A percentile compares a stretch with the other conserved stretches of the same genome.
Evolutionary conservation across 2,329 filamentous ascomycete species (phyloP).

Genomic region (Penicillium sclerotiorum): DNA sequence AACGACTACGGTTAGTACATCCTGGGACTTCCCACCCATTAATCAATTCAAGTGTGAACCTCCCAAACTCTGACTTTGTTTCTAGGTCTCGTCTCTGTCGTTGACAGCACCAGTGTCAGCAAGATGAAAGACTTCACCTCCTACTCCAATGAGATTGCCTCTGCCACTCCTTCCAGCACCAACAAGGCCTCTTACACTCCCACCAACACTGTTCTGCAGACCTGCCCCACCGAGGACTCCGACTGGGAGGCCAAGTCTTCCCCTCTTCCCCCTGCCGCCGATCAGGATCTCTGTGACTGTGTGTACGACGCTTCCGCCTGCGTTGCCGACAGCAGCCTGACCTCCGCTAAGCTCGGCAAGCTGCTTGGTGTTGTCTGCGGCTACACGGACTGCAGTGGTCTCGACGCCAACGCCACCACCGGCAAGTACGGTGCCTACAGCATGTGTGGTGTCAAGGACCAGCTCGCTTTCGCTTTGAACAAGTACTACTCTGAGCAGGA

Average conservation of each 20-base stretch:
- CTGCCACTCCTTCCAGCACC: constrained; percentile 66
- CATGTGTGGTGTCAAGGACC: constrained; percentile 47
- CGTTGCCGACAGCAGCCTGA: constrained; percentile 55
- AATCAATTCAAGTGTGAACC: not conserved
- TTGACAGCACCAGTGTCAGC: constrained; percentile 65
- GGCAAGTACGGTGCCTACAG: constrained; percentile 51
- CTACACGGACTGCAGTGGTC: constrained; percentile 42
- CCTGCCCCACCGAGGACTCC: constrained; percentile 67
- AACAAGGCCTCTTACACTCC: constrained; percentile 69
- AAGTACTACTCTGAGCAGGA: constrained; percentile 47
- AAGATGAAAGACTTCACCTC: constrained; percentile 73
- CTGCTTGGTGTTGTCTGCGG: constrained; percentile 63
- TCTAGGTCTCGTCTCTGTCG: constrained; percentile 53
- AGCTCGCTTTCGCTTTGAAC: constrained; percentile 49
- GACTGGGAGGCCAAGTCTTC: constrained; percentile 67
- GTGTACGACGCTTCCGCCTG: constrained; percentile 75
- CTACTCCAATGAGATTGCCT: constrained; percentile 69
- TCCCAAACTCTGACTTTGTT: constrained; percentile 37
- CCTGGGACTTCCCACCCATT: not conserved
- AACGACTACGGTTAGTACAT: constrained; percentile 61
- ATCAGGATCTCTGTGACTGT: constrained; percentile 77
- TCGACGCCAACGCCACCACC: constrained; percentile 41
- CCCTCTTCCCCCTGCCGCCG: constrained; percentile 77
- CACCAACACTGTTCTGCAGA: constrained; percentile 64
- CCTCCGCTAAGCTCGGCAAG: constrained; percentile 33